Evolutionary conservation across 805 yeast species (phyloP).

Genomic region (Starmerella stigmatis): DNA sequence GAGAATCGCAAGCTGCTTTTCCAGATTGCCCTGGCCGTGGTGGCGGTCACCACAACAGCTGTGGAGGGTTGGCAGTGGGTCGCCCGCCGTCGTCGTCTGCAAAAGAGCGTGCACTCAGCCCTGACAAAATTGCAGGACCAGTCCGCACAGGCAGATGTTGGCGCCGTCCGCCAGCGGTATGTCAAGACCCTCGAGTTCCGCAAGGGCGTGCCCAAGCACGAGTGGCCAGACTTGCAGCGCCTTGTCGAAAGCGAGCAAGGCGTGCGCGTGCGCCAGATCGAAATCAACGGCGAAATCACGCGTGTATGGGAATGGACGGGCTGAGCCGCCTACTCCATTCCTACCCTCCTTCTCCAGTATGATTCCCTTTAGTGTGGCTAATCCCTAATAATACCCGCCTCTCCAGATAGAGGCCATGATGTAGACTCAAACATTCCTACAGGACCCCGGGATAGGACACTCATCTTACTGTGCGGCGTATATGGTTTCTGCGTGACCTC

Average conservation of each 20-base stretch:
- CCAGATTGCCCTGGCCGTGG: background rate
- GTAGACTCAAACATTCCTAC: no score
- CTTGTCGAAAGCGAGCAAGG: conserved; percentile 57
- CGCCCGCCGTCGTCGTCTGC: conserved; percentile 7
- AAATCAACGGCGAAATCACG: conserved; percentile 77
- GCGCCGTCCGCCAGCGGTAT: conserved; percentile 18
- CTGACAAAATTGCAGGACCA: background rate
- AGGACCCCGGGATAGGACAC: no score
- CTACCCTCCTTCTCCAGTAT: no score
- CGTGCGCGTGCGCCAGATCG: conserved; percentile 51
- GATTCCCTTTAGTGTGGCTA: no score
- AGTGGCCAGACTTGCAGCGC: conserved; percentile 51
- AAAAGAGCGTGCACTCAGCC: background rate
- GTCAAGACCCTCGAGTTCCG: conserved; percentile 17
- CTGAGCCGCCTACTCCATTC: background rate
- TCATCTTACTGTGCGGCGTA: no score
- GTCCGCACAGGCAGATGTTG: conserved; percentile 16
- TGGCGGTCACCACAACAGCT: background rate
- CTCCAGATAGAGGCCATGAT: no score
- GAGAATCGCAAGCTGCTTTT: conserved; percentile 11
- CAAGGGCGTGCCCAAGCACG: conserved; percentile 10
- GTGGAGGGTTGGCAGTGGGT: background rate
- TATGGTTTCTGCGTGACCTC: no score
- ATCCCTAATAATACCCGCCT: no score
- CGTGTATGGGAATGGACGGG: conserved; percentile 83